Evolutionary conservation across 495 filamentous ascomycete genomes (phyloP).

Genomic region (Neurospora africana): DNA sequence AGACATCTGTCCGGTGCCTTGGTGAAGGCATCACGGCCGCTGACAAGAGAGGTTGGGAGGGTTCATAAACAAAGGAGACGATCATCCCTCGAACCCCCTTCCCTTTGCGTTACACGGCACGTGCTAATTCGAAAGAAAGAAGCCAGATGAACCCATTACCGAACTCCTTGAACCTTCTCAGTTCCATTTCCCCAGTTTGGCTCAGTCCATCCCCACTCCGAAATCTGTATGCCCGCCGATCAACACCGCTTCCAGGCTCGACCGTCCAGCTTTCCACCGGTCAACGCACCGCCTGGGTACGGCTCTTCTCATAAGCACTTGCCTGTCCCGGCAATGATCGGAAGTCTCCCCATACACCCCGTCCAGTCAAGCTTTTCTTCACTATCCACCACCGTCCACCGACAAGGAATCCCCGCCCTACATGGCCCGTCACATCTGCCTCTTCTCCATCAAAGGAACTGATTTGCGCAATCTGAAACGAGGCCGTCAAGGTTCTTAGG

Average conservation of each 20-base stretch:
- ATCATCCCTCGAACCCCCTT: background rate
- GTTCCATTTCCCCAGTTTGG: conserved; percentile 1
- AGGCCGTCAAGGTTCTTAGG: background rate
- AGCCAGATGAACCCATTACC: background rate
- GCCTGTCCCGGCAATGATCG: conserved; percentile 15
- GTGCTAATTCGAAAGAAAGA: background rate
- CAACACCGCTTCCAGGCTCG: conserved; percentile 2
- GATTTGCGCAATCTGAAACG: background rate
- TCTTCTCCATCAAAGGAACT: background rate
- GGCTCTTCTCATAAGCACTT: conserved; percentile 6
- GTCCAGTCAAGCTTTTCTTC: background rate
- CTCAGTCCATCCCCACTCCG: conserved; percentile 3
- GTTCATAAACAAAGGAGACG: background rate
- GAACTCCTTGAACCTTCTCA: background rate
- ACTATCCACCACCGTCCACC: background rate
- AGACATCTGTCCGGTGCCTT: background rate
- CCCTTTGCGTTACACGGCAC: background rate
- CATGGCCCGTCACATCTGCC: background rate
- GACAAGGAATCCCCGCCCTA: background rate
- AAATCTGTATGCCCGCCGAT: conserved; percentile 1
- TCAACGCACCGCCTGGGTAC: background rate
- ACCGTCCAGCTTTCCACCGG: background rate
- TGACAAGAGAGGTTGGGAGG: background rate
- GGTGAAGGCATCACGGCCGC: background rate
- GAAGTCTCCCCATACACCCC: conserved; percentile 3